Evolutionary conservation across 805 yeast genomes (phyloP).

Genomic region (Yamadazyma akitaensis): DNA sequence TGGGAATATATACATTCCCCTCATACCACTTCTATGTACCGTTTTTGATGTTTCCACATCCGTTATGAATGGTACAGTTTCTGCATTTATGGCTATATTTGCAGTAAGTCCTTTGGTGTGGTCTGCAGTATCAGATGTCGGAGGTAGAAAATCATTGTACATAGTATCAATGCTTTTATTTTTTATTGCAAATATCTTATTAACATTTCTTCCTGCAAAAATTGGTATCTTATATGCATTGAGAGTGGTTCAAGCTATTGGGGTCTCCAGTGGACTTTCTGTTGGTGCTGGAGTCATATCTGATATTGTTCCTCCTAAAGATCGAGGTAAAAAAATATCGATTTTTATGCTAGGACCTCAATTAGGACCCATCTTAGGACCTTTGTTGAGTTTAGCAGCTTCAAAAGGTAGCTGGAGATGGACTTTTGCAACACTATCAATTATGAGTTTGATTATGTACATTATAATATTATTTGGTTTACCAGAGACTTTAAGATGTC

Average conservation of each 20-base stretch:
- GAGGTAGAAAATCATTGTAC: slow-evolving; percentile 40
- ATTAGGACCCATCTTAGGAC: slow-evolving; percentile 38
- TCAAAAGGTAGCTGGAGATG: slow-evolving; percentile 30
- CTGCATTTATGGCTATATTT: slow-evolving; percentile 55
- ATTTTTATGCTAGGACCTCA: slow-evolving; percentile 39
- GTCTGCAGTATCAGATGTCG: slow-evolving; percentile 54
- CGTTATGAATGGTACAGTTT: slow-evolving; percentile 52
- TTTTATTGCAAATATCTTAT: slow-evolving; percentile 25
- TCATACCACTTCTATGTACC: slow-evolving; percentile 43
- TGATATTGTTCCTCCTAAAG: slow-evolving; percentile 28
- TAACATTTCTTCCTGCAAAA: slow-evolving; percentile 29
- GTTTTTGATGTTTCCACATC: slow-evolving; percentile 41
- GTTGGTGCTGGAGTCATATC: slow-evolving; percentile 38
- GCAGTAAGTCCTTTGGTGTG: slow-evolving; percentile 55
- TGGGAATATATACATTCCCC: slow-evolving; percentile 57
- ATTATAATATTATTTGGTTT: slow-evolving; percentile 24
- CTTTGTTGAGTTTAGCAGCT: slow-evolving; percentile 27
- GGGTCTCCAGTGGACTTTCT: slow-evolving; percentile 35
- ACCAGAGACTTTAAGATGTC: slow-evolving; percentile 39
- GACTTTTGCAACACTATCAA: slow-evolving; percentile 31
- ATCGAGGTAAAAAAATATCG: slow-evolving; percentile 31
- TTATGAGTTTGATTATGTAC: slow-evolving; percentile 24
- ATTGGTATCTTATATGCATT: slow-evolving; percentile 28
- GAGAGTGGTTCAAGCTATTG: slow-evolving; percentile 35
- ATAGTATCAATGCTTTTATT: slow-evolving; percentile 25